Evolutionary conservation across 1,139 yeast species (phyloP).

Genomic region (Candida neerlandica): DNA sequence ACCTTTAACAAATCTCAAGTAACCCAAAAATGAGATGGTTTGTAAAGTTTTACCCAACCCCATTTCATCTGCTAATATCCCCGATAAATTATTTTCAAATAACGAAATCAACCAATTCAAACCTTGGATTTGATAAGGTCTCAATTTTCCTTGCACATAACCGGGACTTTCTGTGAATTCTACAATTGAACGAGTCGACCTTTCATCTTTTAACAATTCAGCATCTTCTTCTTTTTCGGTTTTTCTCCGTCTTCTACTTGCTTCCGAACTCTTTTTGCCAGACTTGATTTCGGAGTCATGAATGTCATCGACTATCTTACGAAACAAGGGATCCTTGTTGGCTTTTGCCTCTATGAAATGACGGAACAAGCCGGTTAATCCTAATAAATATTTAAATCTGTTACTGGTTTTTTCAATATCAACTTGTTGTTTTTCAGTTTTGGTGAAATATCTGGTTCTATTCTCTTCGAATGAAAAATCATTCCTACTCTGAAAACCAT

Average conservation of each 20-base stretch:
- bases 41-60: slow-evolving; percentile 96
- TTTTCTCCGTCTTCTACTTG: slow-evolving; percentile 49
- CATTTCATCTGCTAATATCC: slow-evolving; percentile 97
- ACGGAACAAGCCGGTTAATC: slow-evolving; percentile 66
- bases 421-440: slow-evolving; percentile 48
- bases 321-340: slow-evolving; percentile 59
- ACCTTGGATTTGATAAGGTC: slow-evolving; percentile 92
- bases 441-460: slow-evolving; percentile 44
- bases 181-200: slow-evolving; percentile 41
- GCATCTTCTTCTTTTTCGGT: slow-evolving; percentile 75
- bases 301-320: slow-evolving; percentile 47
- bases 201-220: slow-evolving; percentile 61
- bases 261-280: slow-evolving; percentile 16
- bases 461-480: slow-evolving; percentile 19
- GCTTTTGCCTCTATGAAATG: slow-evolving; percentile 72
- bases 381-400: slow-evolving; percentile 65
- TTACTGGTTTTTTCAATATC: slow-evolving; percentile 58
- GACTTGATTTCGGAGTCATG: slow-evolving; percentile 28
- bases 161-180: slow-evolving; percentile 70
- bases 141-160: slow-evolving; percentile 61
- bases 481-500: slow-evolving; percentile 11
- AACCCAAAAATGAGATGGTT: slow-evolving; percentile 82
- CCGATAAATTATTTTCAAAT: slow-evolving; percentile 82
- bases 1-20: slow-evolving; percentile 59
- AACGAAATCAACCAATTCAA: slow-evolving; percentile 87